A percentile compares a stretch with the other conserved stretches of the same genome.
These are phyloP conservation scores for Massariosphaeria phaeospora DNA, from an alignment of 495 filamentous ascomycete genomes.

Conservation along the genomic window DNA sequence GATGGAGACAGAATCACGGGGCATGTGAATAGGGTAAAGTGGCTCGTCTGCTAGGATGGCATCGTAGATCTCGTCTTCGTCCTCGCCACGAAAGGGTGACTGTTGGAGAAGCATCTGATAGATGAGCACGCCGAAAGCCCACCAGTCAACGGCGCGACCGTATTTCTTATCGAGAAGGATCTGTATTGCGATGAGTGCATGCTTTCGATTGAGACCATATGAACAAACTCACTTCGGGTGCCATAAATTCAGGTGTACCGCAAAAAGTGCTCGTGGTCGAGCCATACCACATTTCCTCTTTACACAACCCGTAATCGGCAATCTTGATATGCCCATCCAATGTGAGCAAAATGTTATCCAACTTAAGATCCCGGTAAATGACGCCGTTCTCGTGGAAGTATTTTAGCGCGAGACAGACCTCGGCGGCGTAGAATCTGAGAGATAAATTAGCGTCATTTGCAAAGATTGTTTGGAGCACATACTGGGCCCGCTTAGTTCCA, in stretches of 20 bases:
- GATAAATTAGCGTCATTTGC: slow-evolving; percentile 8
- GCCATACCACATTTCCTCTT: slow-evolving; percentile 99
- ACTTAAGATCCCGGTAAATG: slow-evolving; percentile 98
- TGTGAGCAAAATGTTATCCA: slow-evolving; percentile 96
- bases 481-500: slow-evolving; percentile 92
- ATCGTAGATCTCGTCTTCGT: slow-evolving; percentile 99
- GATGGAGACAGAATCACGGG: slow-evolving; percentile 93
- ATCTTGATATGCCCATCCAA: slow-evolving; percentile 98
- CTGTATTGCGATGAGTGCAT: slow-evolving; percentile 44
- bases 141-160: slow-evolving; percentile 98
- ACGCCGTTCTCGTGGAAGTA: slow-evolving; percentile 99
- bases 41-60: slow-evolving; percentile 97
- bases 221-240: slow-evolving; percentile 68
- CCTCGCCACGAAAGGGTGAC: slow-evolving; percentile 96
- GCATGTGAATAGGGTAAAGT: slow-evolving; percentile 98
- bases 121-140: slow-evolving; percentile 99
- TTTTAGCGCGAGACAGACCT: slow-evolving; percentile 94
- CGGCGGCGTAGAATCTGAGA: slow-evolving; percentile 96
- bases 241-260: slow-evolving; percentile 99
- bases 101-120: slow-evolving; percentile 99
- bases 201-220: not conserved
- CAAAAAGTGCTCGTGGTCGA: slow-evolving; percentile 97
- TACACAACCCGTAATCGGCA: slow-evolving; percentile 97
- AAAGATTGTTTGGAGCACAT: slow-evolving; percentile 42
- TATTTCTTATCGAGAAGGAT: slow-evolving; percentile 99